Percentiles rank a stretch among this genome's conserved stretches.
Conservation (phyloP, 768 basidiomycete species). For the Boletus bicolor region DNA sequence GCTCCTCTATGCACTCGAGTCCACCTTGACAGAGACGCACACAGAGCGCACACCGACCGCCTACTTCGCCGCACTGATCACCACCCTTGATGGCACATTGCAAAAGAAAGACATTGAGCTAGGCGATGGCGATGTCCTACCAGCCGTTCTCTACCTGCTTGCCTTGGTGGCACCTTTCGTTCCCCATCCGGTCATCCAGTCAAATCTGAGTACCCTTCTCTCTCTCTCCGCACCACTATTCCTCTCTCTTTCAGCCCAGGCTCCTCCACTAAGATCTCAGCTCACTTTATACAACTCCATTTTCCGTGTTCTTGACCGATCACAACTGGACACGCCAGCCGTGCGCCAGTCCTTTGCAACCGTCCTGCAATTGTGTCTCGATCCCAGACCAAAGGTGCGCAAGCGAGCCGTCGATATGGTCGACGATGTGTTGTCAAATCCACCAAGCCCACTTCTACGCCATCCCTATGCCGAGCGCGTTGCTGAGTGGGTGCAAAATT, state of each 20-base stretch:
- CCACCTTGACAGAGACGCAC: constrained; percentile 67
- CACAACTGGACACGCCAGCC: constrained; percentile 62
- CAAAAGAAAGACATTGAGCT: constrained; percentile 59
- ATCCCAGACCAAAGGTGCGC: constrained; percentile 91
- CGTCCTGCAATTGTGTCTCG: constrained; percentile 77
- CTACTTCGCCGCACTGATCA: constrained; percentile 90
- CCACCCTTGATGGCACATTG: constrained; percentile 76
- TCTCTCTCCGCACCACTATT: constrained; percentile 78
- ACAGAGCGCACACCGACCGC: constrained; percentile 76
- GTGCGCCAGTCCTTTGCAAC: constrained; percentile 84
- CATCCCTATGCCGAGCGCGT: constrained; percentile 88
- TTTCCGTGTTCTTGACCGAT: constrained; percentile 65
- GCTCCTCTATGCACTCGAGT: constrained; percentile 81
- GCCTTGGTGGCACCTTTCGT: constrained; percentile 42
- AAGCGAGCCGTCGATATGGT: constrained; percentile 87
- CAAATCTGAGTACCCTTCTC: constrained; percentile 69
- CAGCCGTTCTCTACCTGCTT: constrained; percentile 39
- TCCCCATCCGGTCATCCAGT: constrained; percentile 72
- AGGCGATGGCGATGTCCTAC: constrained; percentile 61
- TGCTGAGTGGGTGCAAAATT: constrained; percentile 71
- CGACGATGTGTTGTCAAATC: constrained; percentile 67
- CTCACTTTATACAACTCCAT: constrained; percentile 71
- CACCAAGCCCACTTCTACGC: constrained; percentile 68
- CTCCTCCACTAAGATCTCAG: constrained; percentile 84
- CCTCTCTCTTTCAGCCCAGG: constrained; percentile 56